phyloP scores from a whole-genome alignment of 73 alveolate genomes.

The Paramecium caudatum region DNA sequence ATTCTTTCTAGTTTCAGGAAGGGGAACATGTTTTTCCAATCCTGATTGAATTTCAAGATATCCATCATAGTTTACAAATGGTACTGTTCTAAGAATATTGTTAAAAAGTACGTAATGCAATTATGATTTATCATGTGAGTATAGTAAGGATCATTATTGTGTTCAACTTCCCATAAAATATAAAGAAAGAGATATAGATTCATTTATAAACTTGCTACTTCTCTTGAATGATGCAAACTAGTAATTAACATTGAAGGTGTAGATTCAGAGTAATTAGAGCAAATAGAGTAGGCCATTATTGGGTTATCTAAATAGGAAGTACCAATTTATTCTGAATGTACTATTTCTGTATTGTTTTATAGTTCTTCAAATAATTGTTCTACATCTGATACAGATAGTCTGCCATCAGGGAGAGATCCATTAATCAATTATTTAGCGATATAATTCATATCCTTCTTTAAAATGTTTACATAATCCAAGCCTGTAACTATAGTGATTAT shows the following conservation, averaged over 20 bases:
- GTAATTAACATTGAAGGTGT: constrained; percentile 12
- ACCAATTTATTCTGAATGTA: constrained; percentile 31
- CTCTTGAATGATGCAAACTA: constrained; percentile 70
- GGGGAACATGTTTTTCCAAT: constrained; percentile 48
- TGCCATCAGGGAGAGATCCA: constrained; percentile 49
- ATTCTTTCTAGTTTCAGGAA: constrained; percentile 85
- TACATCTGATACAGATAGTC: not conserved
- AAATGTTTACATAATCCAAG: not conserved
- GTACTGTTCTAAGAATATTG: constrained; percentile 70
- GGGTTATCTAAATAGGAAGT: not conserved
- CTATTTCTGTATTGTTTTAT: not conserved
- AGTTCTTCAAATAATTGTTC: not conserved
- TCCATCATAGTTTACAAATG: constrained; percentile 95
- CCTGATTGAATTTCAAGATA: constrained; percentile 79
- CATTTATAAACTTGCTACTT: constrained; percentile 16
- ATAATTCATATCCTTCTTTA: not conserved
- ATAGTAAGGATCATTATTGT: not conserved
- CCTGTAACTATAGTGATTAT: not conserved
- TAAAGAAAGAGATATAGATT: constrained; percentile 5
- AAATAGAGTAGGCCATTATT: not conserved
- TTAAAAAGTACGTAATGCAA: not conserved
- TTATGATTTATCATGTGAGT: not conserved
- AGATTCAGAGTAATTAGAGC: not conserved
- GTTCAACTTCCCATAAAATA: constrained; percentile 5
- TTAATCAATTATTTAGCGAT: not conserved